These are phyloP conservation scores for Verticillium nubilum DNA, from an alignment of 2,329 filamentous ascomycete species.

Conservation along the genomic window DNA sequence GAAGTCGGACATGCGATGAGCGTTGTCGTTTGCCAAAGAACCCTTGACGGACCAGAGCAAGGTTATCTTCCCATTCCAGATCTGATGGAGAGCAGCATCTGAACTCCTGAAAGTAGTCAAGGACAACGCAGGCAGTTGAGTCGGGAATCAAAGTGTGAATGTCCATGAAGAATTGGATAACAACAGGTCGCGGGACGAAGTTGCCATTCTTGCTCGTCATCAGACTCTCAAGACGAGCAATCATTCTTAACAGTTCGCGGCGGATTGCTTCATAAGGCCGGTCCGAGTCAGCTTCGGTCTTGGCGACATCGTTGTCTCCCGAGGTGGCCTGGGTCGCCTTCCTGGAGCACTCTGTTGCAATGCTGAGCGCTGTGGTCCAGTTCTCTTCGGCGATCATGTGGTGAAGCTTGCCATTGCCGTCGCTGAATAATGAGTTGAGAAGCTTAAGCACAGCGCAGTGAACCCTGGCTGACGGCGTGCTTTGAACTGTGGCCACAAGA, in stretches of 20 bases:
- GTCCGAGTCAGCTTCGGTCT: slow-evolving; percentile 20
- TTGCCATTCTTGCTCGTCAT: slow-evolving; percentile 40
- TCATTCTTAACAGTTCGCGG: slow-evolving; percentile 37
- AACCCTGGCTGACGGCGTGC: slow-evolving; percentile 38
- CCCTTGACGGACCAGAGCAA: slow-evolving; percentile 52
- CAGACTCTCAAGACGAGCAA: slow-evolving; percentile 44
- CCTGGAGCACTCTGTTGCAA: slow-evolving; percentile 50
- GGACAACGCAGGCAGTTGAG: slow-evolving; percentile 55
- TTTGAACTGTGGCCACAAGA: slow-evolving; percentile 43
- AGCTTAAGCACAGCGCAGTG: slow-evolving; percentile 42
- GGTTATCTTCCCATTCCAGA: slow-evolving; percentile 59
- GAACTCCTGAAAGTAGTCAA: slow-evolving; percentile 64
- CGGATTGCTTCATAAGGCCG: slow-evolving; percentile 31
- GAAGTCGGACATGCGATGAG: slow-evolving; percentile 56
- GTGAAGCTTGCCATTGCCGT: slow-evolving; percentile 46
- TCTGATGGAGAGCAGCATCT: slow-evolving; percentile 69
- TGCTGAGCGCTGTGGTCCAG: slow-evolving; percentile 56
- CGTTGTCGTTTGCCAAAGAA: slow-evolving; percentile 60
- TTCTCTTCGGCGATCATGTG: slow-evolving; percentile 58
- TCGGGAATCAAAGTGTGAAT: slow-evolving; percentile 60
- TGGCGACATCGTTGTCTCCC: slow-evolving; percentile 9
- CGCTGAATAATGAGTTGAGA: slow-evolving; percentile 51
- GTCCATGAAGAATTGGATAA: slow-evolving; percentile 61
- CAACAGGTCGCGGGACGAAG: slow-evolving; percentile 59
- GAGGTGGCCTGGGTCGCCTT: slow-evolving; percentile 14